Base-by-base conservation (phyloP, 106 monocot genomes). In the Alisma plantagoaquatica region DNA sequence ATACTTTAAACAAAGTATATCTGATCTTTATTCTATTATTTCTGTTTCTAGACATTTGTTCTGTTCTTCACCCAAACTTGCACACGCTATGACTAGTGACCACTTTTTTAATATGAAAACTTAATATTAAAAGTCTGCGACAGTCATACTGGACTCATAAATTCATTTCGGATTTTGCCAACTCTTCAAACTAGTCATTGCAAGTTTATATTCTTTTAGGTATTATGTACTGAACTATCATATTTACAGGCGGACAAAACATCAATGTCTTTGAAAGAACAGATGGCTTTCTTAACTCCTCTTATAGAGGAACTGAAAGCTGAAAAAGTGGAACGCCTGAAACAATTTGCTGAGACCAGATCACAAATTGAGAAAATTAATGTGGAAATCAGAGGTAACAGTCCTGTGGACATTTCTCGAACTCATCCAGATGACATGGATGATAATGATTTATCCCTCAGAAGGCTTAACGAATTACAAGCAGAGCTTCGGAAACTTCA, bases 361-460 rank as follows among this genome's bases (percentile, higher is more conserved):
- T 70, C 44, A 7, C 76, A 87, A 60, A 87, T 87, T 64, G 63
- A 87, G 33, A 87, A 79, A 48, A 80, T 93, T 21, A 64, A 44
- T 46, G 60, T 64, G 18, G 94, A 96, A 60, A 70, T 96, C 25
- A 44, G 57, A 16, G 88, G 64, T 32, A 20, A 30, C 23, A 65
- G 42, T 51, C 32, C 59, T 59, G 23, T 50, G 28, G 53, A 72
- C 32, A 55, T 54, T 30, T 17, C 56, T 23, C 14, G 11, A 6
- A 54, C 10, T 18, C 45, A 19, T 62, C 33, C 68, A 42, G 23
- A 41, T 53, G 33, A 23, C 24, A 23, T 29, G 18, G 96, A 96
- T 52, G 87, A 87, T 41, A 33, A 78, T 49, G 96, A 96, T 65
- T 63, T 96, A 30, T 96, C 96, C n/a, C 52, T 72, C 14, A 66